Evolutionary conservation across 2,329 filamentous ascomycete species (phyloP).

Genomic region (Phoma sp.): DNA sequence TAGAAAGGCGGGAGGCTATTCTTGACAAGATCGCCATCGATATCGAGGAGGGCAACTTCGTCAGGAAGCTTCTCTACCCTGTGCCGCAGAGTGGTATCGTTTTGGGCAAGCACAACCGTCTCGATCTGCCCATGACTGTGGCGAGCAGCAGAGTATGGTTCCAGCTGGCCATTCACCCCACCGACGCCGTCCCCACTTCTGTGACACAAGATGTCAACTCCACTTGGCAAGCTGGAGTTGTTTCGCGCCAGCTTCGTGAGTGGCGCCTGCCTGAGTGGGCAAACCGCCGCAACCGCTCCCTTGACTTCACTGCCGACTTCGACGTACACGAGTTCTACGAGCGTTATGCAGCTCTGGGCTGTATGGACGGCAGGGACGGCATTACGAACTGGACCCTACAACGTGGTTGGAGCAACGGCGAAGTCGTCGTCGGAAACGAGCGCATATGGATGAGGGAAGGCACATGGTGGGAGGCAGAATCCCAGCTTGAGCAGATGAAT

Average conservation of each 20-base stretch:
- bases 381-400: constrained; percentile 94
- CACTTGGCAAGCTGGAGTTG: constrained; percentile 92
- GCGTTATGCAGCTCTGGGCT: constrained; percentile 83
- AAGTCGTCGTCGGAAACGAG: constrained; percentile 88
- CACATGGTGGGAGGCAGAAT: constrained; percentile 98
- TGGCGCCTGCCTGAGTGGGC: constrained; percentile 98
- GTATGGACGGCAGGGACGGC: constrained; percentile 86
- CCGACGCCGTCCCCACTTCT: constrained; percentile 79
- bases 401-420: constrained; percentile 97
- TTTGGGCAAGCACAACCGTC: constrained; percentile 76
- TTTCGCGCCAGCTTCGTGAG: constrained; percentile 89
- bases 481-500: constrained; percentile 87
- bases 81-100: constrained; percentile 78
- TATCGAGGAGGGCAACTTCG: constrained; percentile 79
- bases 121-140: constrained; percentile 77
- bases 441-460: constrained; percentile 94
- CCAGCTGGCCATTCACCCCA: constrained; percentile 89
- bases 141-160: constrained; percentile 93
- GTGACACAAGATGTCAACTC: constrained; percentile 75
- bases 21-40: constrained; percentile 88
- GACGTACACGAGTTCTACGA: constrained; percentile 90
- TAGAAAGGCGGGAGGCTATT: constrained; percentile 81
- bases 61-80: constrained; percentile 83
- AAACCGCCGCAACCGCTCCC: constrained; percentile 85
- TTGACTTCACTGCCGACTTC: constrained; percentile 97